These are phyloP conservation scores for Camillea tinctor DNA, from an alignment of 2,329 filamentous ascomycete species.

Conservation along the genomic window DNA sequence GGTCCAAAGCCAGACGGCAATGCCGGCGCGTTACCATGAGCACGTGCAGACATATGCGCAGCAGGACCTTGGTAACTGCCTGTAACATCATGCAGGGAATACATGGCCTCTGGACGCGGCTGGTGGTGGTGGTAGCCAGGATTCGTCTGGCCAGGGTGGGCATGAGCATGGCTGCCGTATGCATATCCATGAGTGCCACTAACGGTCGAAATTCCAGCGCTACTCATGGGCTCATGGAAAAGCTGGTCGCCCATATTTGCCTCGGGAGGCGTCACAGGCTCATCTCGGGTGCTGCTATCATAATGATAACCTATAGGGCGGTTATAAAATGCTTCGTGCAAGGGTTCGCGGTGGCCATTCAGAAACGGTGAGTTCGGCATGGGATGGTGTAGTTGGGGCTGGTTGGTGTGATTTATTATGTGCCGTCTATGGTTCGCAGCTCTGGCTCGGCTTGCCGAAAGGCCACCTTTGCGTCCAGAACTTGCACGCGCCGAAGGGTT, in stretches of 20 bases:
- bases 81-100: constrained; percentile 16
- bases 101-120: constrained; percentile 5
- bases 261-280: constrained; percentile 12
- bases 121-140: constrained; percentile 5
- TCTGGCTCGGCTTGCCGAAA: constrained; percentile 25
- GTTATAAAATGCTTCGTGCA: constrained; percentile 6
- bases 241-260: constrained; percentile 9
- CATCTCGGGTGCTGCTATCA: constrained; percentile 1
- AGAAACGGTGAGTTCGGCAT: constrained; percentile 9
- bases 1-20: constrained; percentile 8
- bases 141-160: constrained; percentile 5
- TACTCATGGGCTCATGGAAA: constrained; percentile 11
- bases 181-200: constrained; percentile 12
- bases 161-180: constrained; percentile 6
- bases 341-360: constrained; percentile 2
- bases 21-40: constrained; percentile 3
- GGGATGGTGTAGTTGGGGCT: background rate
- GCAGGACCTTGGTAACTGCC: constrained; percentile 17
- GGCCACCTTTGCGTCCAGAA: constrained; percentile 29
- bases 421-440: constrained; percentile 6
- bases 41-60: constrained; percentile 3
- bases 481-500: constrained; percentile 22
- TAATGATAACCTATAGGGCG: background rate
- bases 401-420: background rate
- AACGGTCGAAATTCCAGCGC: constrained; percentile 2